A percentile compares a stretch with the other conserved stretches of the same genome.
Conservation (phyloP, 2,329 filamentous ascomycete genomes). For the Xenoacremonium recifei region DNA sequence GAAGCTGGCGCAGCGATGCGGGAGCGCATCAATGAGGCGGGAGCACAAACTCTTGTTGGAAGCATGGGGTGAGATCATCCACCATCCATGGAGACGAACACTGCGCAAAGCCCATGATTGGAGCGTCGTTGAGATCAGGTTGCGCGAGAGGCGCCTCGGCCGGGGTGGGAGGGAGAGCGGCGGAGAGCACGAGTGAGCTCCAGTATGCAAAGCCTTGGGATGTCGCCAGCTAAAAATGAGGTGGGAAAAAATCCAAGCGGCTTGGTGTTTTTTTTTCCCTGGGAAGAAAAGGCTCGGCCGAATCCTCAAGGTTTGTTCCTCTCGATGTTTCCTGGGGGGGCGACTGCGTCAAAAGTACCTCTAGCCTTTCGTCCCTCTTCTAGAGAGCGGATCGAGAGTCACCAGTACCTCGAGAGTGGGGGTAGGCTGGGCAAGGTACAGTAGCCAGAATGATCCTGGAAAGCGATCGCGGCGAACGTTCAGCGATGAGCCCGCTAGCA, state of each 20-base stretch:
- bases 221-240: no score
- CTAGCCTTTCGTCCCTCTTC: not conserved
- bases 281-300: not conserved
- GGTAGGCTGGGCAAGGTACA: no score
- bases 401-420: not conserved
- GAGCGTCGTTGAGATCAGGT: slow-evolving; percentile 9
- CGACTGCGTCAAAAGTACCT: not conserved
- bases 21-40: no score
- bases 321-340: not conserved
- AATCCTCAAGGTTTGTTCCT: not conserved
- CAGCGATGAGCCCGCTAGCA: no score
- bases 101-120: slow-evolving; percentile 48
- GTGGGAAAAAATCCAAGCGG: no score
- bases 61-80: slow-evolving; percentile 64
- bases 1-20: not conserved
- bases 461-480: no score
- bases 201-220: no score
- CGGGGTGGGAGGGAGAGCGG: slow-evolving; percentile 5
- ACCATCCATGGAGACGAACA: slow-evolving; percentile 60
- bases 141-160: slow-evolving; percentile 12
- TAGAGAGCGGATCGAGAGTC: not conserved
- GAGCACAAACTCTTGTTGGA: slow-evolving; percentile 63
- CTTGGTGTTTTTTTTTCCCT: no score
- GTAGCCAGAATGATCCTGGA: no score
- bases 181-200: no score